phyloP scores from a whole-genome alignment of 2,329 filamentous ascomycete species.

The Claviceps monticola region DNA sequence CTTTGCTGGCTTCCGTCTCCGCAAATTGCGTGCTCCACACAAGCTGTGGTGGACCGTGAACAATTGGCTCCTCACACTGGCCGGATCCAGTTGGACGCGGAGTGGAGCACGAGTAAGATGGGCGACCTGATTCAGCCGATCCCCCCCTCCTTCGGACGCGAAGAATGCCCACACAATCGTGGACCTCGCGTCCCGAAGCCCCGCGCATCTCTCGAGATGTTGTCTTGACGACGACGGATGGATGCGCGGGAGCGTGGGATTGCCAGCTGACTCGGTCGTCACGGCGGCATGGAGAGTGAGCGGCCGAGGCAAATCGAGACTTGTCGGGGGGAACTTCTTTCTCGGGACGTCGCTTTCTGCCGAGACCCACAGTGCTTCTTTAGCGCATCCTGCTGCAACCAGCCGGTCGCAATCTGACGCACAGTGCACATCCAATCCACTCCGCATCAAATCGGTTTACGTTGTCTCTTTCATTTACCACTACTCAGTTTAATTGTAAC shows the following conservation, averaged over 20 bases:
- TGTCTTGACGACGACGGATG: background rate
- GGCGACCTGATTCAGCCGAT: constrained; percentile 7
- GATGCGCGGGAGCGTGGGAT: background rate
- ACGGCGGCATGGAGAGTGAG: background rate
- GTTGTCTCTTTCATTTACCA: background rate
- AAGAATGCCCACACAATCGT: no score
- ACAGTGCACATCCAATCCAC: background rate
- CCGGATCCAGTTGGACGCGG: constrained; percentile 10
- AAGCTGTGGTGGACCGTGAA: constrained; percentile 15
- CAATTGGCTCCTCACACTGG: constrained; percentile 15
- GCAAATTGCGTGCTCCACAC: constrained; percentile 22
- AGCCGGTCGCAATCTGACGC: background rate
- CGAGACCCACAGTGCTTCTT: background rate
- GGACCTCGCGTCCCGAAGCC: no score
- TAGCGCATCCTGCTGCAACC: background rate
- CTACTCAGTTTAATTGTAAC: no score
- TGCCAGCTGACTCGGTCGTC: background rate
- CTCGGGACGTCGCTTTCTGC: background rate
- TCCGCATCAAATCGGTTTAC: background rate
- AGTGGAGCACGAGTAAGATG: background rate
- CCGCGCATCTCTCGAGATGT: no score
- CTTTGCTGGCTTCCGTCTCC: constrained; percentile 8
- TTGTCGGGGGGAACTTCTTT: background rate
- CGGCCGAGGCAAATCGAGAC: background rate
- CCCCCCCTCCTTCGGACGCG: constrained; percentile 6